Percentiles rank a stretch among this genome's conserved stretches.
Evolutionary conservation across 2,329 filamentous ascomycete genomes (phyloP).

Genomic region (Exophiala aquamarina): DNA sequence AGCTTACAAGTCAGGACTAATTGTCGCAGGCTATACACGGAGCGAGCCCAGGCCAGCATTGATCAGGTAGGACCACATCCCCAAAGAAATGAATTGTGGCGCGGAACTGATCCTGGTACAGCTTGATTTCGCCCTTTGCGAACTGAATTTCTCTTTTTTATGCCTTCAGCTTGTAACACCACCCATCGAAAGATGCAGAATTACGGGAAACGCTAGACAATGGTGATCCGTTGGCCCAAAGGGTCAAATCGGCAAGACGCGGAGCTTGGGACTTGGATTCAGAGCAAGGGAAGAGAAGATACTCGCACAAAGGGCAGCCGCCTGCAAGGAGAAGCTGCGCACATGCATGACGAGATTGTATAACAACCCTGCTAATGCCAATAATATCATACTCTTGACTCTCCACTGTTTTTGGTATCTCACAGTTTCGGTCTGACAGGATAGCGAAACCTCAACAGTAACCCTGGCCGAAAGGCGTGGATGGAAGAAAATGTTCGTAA

Average conservation of each 20-base stretch:
- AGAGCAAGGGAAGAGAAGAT: too few relatives aligned
- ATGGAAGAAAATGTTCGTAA: too few relatives aligned
- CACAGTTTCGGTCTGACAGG: constrained; percentile 3
- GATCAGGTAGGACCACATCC: constrained; percentile 57
- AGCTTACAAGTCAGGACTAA: constrained; percentile 2
- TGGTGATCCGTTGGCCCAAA: too few relatives aligned
- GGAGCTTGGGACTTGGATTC: too few relatives aligned
- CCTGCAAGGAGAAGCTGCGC: background rate
- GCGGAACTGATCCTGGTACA: constrained; percentile 9
- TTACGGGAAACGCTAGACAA: background rate
- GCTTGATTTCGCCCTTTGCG: constrained; percentile 29
- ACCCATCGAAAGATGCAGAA: too few relatives aligned
- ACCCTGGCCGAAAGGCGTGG: too few relatives aligned
- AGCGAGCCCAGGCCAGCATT: constrained; percentile 86
- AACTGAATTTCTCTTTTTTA: too few relatives aligned
- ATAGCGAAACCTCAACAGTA: too few relatives aligned
- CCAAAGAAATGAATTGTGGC: background rate
- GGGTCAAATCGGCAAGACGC: too few relatives aligned
- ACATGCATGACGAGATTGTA: constrained; percentile 7
- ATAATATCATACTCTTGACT: constrained; percentile 9
- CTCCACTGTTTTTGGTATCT: constrained; percentile 4
- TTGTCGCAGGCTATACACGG: constrained; percentile 74
- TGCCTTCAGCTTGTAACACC: too few relatives aligned
- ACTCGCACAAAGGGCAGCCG: too few relatives aligned
- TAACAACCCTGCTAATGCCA: constrained; percentile 11